These are phyloP conservation scores for Coemansia sp. DNA, from an alignment of 192 early-diverging fungal species.

Conservation along the genomic window DNA sequence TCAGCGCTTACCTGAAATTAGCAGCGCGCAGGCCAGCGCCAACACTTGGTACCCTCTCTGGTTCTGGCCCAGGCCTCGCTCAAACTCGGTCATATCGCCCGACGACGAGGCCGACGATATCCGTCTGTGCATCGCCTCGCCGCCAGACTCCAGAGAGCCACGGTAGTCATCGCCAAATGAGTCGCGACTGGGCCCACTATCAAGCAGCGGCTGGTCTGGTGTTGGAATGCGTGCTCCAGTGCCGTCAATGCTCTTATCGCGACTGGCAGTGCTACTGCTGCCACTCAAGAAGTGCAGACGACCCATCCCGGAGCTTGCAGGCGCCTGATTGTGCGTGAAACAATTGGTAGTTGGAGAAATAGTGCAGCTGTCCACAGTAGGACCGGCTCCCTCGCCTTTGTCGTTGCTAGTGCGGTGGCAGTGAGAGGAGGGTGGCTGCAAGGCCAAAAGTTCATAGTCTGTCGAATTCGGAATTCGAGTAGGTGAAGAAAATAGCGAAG, in stretches of 20 bases:
- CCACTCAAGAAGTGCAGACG: neutral
- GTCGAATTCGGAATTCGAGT: neutral
- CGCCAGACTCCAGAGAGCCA: constrained; percentile 13
- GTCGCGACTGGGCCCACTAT: constrained; percentile 1
- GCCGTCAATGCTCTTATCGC: constrained; percentile 2
- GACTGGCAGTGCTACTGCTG: constrained; percentile 3
- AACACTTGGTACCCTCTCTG: constrained; percentile 56
- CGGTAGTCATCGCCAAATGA: constrained; percentile 17
- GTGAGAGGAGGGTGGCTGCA: neutral
- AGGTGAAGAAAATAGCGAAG: neutral
- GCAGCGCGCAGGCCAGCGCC: constrained; percentile 59
- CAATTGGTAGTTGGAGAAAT: constrained; percentile 4
- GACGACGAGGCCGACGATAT: constrained; percentile 28
- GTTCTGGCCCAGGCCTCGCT: constrained; percentile 29
- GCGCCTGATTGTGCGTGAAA: neutral
- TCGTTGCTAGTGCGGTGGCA: neutral
- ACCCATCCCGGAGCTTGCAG: neutral
- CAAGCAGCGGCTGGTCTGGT: constrained; percentile 51
- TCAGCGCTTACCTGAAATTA: constrained; percentile 55
- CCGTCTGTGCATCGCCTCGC: constrained; percentile 15
- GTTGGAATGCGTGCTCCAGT: constrained; percentile 14
- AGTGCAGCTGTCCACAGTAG: constrained; percentile 8
- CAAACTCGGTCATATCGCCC: constrained; percentile 36
- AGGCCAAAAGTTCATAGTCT: constrained; percentile 1
- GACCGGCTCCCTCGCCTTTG: constrained; percentile 2